Base-by-base conservation (phyloP, 2,329 filamentous ascomycete genomes). In the Calonectria hongkongensis region DNA sequence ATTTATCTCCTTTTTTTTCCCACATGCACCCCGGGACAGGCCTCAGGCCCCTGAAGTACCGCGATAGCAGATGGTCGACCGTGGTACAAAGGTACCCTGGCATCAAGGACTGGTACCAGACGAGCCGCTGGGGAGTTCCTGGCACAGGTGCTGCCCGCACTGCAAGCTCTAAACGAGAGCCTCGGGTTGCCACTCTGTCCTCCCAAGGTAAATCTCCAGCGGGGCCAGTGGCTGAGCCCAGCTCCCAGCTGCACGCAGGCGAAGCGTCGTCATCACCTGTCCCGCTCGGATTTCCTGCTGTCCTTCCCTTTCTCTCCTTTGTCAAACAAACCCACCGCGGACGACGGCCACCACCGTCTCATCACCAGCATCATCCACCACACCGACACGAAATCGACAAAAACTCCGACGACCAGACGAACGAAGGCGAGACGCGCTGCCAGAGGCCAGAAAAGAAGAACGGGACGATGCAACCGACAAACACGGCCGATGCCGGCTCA, bases 21-120 rank as follows among this genome's bases (percentile, higher is more conserved):
- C 79, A 80, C 74, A 75, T 77, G 77, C 79, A 80, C 76, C 82
- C 81, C 79, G 78, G 80, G 81, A 77, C 77, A 70, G 79, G 78
- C 77, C 77, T 81, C 76, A 72, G 77, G 78, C 83, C 84, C 85
- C 83, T 84, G 83, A 86, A 82, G 84, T 86, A 83, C 76, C 79
- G 67, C 79, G 73, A 70, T 83, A 85, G 77, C 83, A 81, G 70
- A 69, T 75, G 64, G 50, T 36, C 70, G 75, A 74, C 79, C 70
- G 39, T 77, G 62, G 74, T 74, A 78, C 74, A 66, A 69, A 76
- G 68, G 47, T 74, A 75, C 58, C 76, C 45, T 47, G 50, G 65
- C 54, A 54, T 45, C 65, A 54, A 41, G 67, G 62, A 68, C 63
- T 60, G 51, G 58, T 69, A 64, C 64, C 51, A 51, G 33, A 48